Evolutionary conservation across 129 eudicot species (phyloP), one percentile per base, ranked within the genome.

Genomic region (Deinandra increscens): DNA sequence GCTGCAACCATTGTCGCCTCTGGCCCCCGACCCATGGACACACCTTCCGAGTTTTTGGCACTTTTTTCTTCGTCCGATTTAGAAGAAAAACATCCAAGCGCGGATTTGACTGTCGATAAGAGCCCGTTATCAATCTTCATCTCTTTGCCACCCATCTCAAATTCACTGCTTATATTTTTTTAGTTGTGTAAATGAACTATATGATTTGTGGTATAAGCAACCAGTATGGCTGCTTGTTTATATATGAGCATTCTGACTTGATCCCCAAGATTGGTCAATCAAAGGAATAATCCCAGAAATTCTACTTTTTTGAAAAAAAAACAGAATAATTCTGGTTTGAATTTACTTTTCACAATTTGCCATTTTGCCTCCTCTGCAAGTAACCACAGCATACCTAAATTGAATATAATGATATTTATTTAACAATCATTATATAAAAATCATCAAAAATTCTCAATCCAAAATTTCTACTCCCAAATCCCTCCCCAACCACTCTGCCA

Each of bases 1-100:
- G 83, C 83, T 34, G 77, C 74, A 4, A 82, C 66, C 80, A 82
- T 78, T 60, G 77, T 70, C 36, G 69, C 80, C 78, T 78, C 80
- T 0, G 82, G 66, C 37, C 73, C 76, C 6, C 60, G 46, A 51
- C 43, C 43, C 33, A 5, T 41, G 31, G 22, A 45, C 37, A 50
- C 13, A 45, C 18, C 49, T 29, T 39, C 42, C 7, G 66, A 17
- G n/a, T 33, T 48, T 13, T 50, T 73, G 8, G 42, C 3, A 44
- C 42, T 51, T 54, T 72, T 73, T 12, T 4, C 36, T 26, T 59
- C 54, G 2, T 26, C 2, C 12, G 33, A 14, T 14, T 41, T 26
- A 6, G 19, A 42, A 12, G 50, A 33, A 41, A 77, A 68, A 62
- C 76, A 62, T 13, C 73, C 48, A 2, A 50, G 33, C 13, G 41